Base-by-base conservation (phyloP, 192 early-diverging fungal genomes). In the Phlyctochytrium arcticum region DNA sequence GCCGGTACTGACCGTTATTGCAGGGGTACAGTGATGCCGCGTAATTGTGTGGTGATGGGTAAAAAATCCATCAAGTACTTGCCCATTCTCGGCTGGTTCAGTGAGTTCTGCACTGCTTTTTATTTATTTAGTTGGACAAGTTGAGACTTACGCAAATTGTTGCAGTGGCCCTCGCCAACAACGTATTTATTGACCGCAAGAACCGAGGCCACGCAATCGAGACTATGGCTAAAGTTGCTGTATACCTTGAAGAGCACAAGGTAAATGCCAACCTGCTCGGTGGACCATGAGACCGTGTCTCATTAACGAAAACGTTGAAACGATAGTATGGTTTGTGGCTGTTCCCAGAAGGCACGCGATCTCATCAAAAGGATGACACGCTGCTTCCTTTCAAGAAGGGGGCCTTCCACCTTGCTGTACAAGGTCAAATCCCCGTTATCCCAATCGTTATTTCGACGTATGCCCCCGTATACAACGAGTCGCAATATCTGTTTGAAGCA, bases 341-440 rank as follows among this genome's bases (percentile, higher is more conserved):
- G 69, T 98, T 89, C 69, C 93, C 93, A 48, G 93, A 96, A 75
- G 95, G 93, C 49, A 95, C 88, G 17, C 89, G 93, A 49, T 88
- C 88, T 17, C 87, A 83, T 60, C 83, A 86, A 36, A 70, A 73
- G n/a, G 79, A 83, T 30, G 81, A 85, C 34, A 62, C 87, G 48
- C 56, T 98, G 50, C 74, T 95, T 39, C 91, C 90, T 6, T 96
- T 98, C 74, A 98, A 98, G 75, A 98, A 95, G 80, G 95, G 95
- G 9, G 95, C 92, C 6, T 98, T 98, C 75, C 91, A 96, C 48
- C 70, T 95, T 65, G 93, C 95, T 9, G 87, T 90, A 55, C 91
- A 91, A 72, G 85, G 89, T 1, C 76, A 78, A 19, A 84, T 91
- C 0, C 95, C 95, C 17, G 87, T 98, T 63, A 82, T 96, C 19